Evolutionary conservation across 1,284 basidiomycete species (phyloP).

Genomic region (Entoloma clypeatum): DNA sequence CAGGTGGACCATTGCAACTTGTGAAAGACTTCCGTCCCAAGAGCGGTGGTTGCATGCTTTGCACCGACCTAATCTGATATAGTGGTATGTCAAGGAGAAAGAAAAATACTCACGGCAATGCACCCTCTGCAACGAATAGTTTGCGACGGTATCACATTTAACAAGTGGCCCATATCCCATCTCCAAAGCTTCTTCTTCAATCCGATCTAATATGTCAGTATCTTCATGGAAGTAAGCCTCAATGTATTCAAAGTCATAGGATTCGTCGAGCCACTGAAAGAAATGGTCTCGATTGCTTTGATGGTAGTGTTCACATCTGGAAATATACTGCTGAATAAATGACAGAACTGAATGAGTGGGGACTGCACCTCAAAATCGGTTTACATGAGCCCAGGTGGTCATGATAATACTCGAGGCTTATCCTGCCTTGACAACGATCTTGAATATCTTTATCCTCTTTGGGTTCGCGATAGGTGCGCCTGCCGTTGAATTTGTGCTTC

Average conservation of each 20-base stretch:
- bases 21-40: background rate
- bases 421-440: too few relatives aligned
- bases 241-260: constrained; percentile 20
- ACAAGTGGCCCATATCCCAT: constrained; percentile 19
- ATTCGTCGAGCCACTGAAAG: constrained; percentile 14
- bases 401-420: background rate
- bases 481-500: too few relatives aligned
- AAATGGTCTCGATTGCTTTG: constrained; percentile 15
- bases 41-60: constrained; percentile 1
- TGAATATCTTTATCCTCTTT: too few relatives aligned
- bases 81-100: too few relatives aligned
- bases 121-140: constrained; percentile 10
- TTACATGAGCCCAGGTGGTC: background rate
- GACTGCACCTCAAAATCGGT: background rate
- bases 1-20: constrained; percentile 5
- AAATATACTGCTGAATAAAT: background rate
- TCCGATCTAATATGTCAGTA: constrained; percentile 17
- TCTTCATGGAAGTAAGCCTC: constrained; percentile 22
- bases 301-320: constrained; percentile 22
- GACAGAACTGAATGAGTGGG: too few relatives aligned
- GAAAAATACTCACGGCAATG: constrained; percentile 24
- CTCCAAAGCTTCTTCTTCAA: constrained; percentile 15
- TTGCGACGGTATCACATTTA: constrained; percentile 13
- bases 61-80: background rate
- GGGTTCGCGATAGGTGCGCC: too few relatives aligned